Conservation (phyloP, 1,139 yeast species). For the Sugiyamaella novakii region DNA sequence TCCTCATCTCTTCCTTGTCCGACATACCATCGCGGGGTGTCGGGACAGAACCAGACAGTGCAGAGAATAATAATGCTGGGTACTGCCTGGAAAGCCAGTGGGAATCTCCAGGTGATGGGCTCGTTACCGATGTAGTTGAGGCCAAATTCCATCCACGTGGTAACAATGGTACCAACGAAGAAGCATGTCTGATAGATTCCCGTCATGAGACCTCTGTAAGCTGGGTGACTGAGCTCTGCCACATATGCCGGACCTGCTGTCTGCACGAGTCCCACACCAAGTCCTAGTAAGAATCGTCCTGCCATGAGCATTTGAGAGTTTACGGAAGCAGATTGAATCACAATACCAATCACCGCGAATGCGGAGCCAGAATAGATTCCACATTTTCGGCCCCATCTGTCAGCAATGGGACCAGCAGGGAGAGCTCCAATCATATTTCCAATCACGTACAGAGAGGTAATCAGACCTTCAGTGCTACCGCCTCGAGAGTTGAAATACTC, state of each 20-base stretch:
- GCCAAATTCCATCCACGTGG: slow-evolving; percentile 43
- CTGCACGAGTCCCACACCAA: slow-evolving; percentile 30
- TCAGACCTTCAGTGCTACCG: slow-evolving; percentile 24
- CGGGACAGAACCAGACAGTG: slow-evolving; percentile 77
- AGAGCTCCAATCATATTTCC: slow-evolving; percentile 24
- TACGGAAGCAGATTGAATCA: slow-evolving; percentile 33
- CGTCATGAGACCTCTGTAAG: slow-evolving; percentile 47
- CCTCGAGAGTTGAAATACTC: slow-evolving; percentile 24
- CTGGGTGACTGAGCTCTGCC: slow-evolving; percentile 40
- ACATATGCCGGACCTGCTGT: slow-evolving; percentile 27
- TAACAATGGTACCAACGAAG: slow-evolving; percentile 57
- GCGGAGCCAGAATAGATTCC: slow-evolving; percentile 31
- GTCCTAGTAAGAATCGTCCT: slow-evolving; percentile 33
- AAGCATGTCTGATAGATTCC: slow-evolving; percentile 52
- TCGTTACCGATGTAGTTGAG: slow-evolving; percentile 20
- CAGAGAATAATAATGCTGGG: slow-evolving; percentile 48
- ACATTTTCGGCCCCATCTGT: slow-evolving; percentile 23
- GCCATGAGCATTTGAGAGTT: slow-evolving; percentile 19
- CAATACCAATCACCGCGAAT: slow-evolving; percentile 35
- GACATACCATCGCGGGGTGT: slow-evolving; percentile 88
- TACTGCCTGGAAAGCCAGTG: slow-evolving; percentile 38
- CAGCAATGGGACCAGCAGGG: slow-evolving; percentile 25
- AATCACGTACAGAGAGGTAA: slow-evolving; percentile 23
- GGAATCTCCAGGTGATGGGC: slow-evolving; percentile 35
- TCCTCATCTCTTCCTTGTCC: slow-evolving; percentile 63